phyloP scores from a whole-genome alignment of 2,329 filamentous ascomycete genomes.

The Pseudogymnoascus sp. region DNA sequence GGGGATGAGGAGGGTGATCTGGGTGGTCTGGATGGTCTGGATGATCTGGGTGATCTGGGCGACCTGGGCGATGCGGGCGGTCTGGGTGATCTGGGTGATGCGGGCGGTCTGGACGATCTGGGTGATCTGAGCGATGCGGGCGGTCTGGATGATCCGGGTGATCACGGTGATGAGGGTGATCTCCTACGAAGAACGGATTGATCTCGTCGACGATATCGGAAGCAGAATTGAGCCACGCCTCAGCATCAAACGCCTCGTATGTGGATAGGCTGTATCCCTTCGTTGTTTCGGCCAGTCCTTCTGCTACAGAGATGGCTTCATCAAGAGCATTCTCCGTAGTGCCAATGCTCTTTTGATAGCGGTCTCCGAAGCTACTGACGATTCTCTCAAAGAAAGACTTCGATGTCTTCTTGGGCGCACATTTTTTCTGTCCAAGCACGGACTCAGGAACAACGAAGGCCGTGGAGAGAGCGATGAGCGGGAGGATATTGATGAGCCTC shows the following conservation, averaged over 20 bases:
- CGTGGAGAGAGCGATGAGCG: constrained; percentile 40
- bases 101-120: not conserved
- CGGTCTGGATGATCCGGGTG: not conserved
- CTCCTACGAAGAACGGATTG: constrained; percentile 17
- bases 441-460: constrained; percentile 46
- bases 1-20: not conserved
- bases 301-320: constrained; percentile 22
- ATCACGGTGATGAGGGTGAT: not conserved
- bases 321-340: constrained; percentile 25
- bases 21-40: constrained; percentile 23
- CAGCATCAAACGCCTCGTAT: constrained; percentile 26
- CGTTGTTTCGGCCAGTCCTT: constrained; percentile 15
- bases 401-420: constrained; percentile 29
- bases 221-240: constrained; percentile 27
- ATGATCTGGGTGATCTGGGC: not conserved
- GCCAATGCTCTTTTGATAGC: constrained; percentile 20
- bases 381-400: constrained; percentile 26
- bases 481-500: constrained; percentile 36
- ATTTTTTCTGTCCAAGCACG: constrained; percentile 35
- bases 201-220: constrained; percentile 28
- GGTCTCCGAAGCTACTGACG: constrained; percentile 25
- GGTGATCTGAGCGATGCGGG: not conserved
- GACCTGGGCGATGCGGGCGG: constrained; percentile 19
- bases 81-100: constrained; percentile 22
- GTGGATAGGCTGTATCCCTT: constrained; percentile 13